phyloP scores from a whole-genome alignment of 176 grass and related monocot species.

The Saccharum officinarum region DNA sequence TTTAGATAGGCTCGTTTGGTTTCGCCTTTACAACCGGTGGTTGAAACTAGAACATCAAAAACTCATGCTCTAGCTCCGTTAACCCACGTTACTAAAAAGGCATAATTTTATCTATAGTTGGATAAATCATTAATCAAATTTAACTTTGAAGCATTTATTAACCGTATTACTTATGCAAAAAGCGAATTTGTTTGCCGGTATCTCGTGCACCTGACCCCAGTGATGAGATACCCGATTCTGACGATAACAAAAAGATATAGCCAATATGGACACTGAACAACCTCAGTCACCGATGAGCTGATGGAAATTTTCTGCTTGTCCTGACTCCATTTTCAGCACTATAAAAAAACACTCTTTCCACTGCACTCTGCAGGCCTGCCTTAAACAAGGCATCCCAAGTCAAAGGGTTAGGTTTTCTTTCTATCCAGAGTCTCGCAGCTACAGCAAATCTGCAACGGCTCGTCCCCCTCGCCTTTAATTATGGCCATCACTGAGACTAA shows the following conservation, averaged over 20 bases:
- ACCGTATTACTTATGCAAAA: neutral
- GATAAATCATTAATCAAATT: neutral
- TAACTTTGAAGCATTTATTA: neutral
- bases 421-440: slow-evolving; percentile 5
- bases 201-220: neutral
- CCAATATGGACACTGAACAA: neutral
- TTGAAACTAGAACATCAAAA: neutral
- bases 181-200: neutral
- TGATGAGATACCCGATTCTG: neutral
- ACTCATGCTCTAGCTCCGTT: neutral
- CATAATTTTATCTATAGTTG: neutral
- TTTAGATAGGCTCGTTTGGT: neutral
- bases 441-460: slow-evolving; percentile 17
- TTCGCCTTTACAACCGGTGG: neutral
- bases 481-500: slow-evolving; percentile 23
- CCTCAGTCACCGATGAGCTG: neutral
- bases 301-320: neutral
- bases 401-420: slow-evolving; percentile 44
- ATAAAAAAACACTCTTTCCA: neutral
- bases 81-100: neutral
- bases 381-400: slow-evolving; percentile 40
- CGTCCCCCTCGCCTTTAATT: slow-evolving; percentile 31
- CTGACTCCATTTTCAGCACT: neutral
- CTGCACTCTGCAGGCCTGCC: slow-evolving; percentile 11
- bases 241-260: neutral